Evolutionary conservation across 805 yeast species (phyloP), one percentile per base, ranked within the genome.

Genomic region (Suhomyces sp.): DNA sequence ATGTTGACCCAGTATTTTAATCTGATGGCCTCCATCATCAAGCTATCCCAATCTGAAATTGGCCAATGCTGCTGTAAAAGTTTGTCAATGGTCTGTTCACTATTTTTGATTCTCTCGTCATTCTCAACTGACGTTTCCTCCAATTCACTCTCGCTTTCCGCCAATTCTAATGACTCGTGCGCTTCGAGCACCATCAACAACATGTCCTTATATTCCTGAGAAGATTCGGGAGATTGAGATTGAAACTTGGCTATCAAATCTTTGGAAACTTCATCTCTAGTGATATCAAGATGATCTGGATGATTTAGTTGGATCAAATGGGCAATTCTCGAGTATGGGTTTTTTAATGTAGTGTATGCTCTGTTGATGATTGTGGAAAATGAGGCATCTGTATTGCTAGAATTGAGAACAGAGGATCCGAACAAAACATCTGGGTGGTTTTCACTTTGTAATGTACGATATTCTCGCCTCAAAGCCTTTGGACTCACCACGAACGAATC

Each of bases 1-100:
- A 93, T 83, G 64, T 88, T 92, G 47, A 78, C 76, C 96, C 97
- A 91, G 66, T 91, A 93, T 66, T 88, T 88, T 56, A 93, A 71
- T 57, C 81, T 81, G 23, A 90, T 81, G 1, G 96, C 86, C 54
- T 84, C 84, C 50, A 79, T 69, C 48, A 87, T 84, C 12, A 93
- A 87, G 0, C 68, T 62, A 9, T 83, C 81, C 74, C 84, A 83
- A 46, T 85, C 77, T 12, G 45, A 15, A 4, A 70, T 53, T 1
- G 65, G 64, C 50, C 52, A 47, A n/a, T 74, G 57, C 1, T 58
- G 54, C 2, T 62, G 27, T 59, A 86, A 82, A 2, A 86, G 77
- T 6, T 67, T 57, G 2, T 76, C 76, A 48, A 93, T 69, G 6
- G 54, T 61, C 1, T 60, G 54, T 53, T 81, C 85, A 2, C 83